Base-by-base conservation (phyloP, 805 yeast species). In the Groenewaldozyma salmanticensis region DNA sequence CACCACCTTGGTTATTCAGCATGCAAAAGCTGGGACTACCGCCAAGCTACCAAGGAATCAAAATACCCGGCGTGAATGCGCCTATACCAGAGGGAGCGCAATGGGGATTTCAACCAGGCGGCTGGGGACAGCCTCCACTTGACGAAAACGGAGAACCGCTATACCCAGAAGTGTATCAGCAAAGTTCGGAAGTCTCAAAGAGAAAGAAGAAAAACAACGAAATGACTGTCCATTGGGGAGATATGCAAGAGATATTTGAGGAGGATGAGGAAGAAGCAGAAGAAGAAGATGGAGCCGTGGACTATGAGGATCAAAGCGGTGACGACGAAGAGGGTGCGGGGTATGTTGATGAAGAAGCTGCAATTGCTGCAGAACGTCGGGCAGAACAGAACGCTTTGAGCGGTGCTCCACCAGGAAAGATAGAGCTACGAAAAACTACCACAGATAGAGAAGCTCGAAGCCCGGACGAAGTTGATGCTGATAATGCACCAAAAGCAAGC, bases 21-120 rank as follows among this genome's bases (percentile, higher is more conserved):
- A 79, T 88, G 83, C 70, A 70, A 40, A 67, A 72, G 42, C 52
- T 73, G 11, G 96, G 96, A 0, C 76, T 81, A 21, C 95, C 97
- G 0, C 95, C 95, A 0, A 70, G 86, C 16, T 88, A 85, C 60
- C 78, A 79, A 2, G 68, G 72, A 31, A 62, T 85, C 57, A 62
- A 67, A 27, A 71, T 84, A 5, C 85, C 75, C 2, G 79, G 71
- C 2, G 55, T 61, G 15, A 71, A 71, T 46, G 67, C 71, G 1
- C 62, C 65, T 1, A 59, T 65, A 38, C 66, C 66, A 2, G 39
- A 52, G 1, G 64, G 62, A 5, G 62, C 65, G 5, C 61, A 61
- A 35, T 63, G 66, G 66, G 66, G 66, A 3, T 61, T 54, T 39
- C 62, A 58, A 29, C 65, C 64, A 4, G 67, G 67, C 21, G 65